Evolutionary conservation across 139 green algal genomes (phyloP).

Genomic region (Coelastrella sp.): DNA sequence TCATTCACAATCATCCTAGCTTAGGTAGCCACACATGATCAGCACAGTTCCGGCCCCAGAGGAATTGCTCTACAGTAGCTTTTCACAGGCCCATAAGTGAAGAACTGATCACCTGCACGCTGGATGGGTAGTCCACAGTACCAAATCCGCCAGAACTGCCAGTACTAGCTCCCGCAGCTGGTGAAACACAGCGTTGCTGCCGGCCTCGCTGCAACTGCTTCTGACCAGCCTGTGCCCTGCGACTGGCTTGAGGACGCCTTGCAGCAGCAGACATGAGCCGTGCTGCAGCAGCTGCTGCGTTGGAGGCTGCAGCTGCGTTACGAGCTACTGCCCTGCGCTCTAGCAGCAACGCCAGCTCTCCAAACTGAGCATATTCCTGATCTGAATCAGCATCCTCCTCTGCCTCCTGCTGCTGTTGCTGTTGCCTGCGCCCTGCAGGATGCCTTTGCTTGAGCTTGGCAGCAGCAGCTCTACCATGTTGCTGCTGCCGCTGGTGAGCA

Average conservation of each 20-base stretch:
- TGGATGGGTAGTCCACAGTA: background rate
- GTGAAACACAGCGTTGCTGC: background rate
- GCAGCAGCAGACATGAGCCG: background rate
- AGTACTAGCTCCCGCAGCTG: background rate
- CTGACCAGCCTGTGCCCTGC: background rate
- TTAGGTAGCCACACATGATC: no score
- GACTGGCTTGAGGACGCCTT: background rate
- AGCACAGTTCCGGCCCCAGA: no score
- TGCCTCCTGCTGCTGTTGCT: background rate
- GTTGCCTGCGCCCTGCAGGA: background rate
- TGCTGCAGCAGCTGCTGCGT: background rate
- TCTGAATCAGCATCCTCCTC: background rate
- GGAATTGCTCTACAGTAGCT: no score
- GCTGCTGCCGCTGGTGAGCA: slow-evolving; percentile 8
- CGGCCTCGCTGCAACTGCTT: background rate
- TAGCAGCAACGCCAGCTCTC: background rate
- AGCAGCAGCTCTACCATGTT: background rate
- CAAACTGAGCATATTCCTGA: background rate
- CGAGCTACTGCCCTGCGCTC: background rate
- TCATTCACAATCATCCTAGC: no score
- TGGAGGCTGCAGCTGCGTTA: background rate
- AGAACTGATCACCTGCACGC: no score
- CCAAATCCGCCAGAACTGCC: background rate
- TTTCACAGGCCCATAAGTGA: no score
- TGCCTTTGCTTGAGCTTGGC: background rate